Evolutionary conservation across 2,329 filamentous ascomycete species (phyloP), one percentile per base, ranked within the genome.

Genomic region (Hirsutella minnesotensis): DNA sequence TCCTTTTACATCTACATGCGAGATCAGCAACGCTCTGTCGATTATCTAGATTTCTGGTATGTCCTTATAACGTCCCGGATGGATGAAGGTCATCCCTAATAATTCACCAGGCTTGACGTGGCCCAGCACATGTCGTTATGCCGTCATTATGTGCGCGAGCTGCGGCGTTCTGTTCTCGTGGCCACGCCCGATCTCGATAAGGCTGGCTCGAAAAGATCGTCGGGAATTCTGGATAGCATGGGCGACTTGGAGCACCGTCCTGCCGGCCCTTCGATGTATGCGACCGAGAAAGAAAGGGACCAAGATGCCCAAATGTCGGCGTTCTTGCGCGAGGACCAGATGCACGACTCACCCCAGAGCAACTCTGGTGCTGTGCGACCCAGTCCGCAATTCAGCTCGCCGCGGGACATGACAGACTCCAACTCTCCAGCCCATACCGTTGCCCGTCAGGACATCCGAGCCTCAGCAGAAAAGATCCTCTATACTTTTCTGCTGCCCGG

Each of bases 1-100:
- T 95, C 89, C 2, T 98, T 98, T 69, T 98, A 98, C 67, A 98
- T 98, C 55, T 98, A 95, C 67, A 98, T 98, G 92, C 80, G 92
- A 56, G 94, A 98, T 63, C 89, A 95, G 65, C 92, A 98, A 64
- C 81, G 89, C 61, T 95, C 90, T 8, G 92, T 98, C 12, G 92
- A 98, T 58, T 98, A 98, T 56, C 70, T 98, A 35, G 92, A 98
- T 61, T 98, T 98, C 65, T 98, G 94, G 92, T 96, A 70, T 45
- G 78, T 60, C 15, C 13, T 33, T 16, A 15, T 24, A 20, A 35
- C 13, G 7, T 18, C 18, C 20, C 24, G 19, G 12, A 38, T 5
- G 20, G 19, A 9, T 4, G 3, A 27, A 27, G 15, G 3, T 5
- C 19, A 9, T 38, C 2, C 4, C 35, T 44, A 35, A 47, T 49